phyloP scores from a whole-genome alignment of 345 rosid genomes.

The Euphorbia lathyris region DNA sequence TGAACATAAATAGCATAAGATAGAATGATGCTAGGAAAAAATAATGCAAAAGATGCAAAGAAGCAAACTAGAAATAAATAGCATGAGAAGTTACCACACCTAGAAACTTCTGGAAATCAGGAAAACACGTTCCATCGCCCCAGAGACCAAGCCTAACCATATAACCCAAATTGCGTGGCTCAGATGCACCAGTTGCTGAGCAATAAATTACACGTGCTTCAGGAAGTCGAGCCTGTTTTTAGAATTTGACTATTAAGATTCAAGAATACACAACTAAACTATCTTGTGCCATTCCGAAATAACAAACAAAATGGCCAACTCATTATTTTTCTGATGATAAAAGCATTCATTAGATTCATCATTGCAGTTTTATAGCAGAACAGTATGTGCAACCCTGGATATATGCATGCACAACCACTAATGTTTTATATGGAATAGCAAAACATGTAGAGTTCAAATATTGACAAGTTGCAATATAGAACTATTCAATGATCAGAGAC shows the following conservation, averaged over 20 bases:
- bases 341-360: neutral
- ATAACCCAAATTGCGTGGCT: conserved; percentile 98
- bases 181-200: conserved; percentile 99
- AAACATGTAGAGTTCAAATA: neutral
- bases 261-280: conserved; percentile 12
- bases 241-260: conserved; percentile 25
- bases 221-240: conserved; percentile 82
- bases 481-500: neutral
- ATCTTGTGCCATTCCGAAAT: conserved; percentile 3
- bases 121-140: conserved; percentile 92
- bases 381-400: neutral
- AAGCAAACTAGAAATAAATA: neutral
- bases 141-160: conserved; percentile 99
- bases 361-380: neutral
- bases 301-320: neutral
- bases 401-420: conserved; percentile 1
- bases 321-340: neutral
- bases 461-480: neutral
- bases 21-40: neutral
- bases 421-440: neutral
- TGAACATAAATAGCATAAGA: neutral
- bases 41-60: neutral
- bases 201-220: conserved; percentile 96
- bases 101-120: conserved; percentile 68
- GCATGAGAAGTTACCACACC: conserved; percentile 35